phyloP scores from a whole-genome alignment of 805 yeast genomes.

The Sugiyamaella mastotermitis region DNA sequence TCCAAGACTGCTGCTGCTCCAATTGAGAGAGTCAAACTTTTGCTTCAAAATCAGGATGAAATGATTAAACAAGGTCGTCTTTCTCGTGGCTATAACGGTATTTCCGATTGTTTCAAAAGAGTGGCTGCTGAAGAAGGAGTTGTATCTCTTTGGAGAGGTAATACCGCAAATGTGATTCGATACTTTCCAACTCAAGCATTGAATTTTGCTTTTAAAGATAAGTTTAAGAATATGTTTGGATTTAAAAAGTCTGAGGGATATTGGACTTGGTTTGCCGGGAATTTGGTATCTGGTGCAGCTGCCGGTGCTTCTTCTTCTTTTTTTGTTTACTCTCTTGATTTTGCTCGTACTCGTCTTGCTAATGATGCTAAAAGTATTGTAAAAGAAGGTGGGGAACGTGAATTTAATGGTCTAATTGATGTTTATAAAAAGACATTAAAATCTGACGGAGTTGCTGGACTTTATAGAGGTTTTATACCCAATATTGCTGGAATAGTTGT shows the following conservation, averaged over 20 bases:
- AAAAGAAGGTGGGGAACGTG: slow-evolving; percentile 79
- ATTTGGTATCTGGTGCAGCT: slow-evolving; percentile 97
- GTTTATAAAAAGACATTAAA: slow-evolving; percentile 95
- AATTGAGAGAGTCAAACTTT: slow-evolving; percentile 92
- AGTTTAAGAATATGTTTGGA: slow-evolving; percentile 92
- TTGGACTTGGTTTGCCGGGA: slow-evolving; percentile 94
- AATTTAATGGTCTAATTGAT: slow-evolving; percentile 94
- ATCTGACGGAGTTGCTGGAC: slow-evolving; percentile 96
- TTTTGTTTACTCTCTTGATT: slow-evolving; percentile 94
- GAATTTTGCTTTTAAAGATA: slow-evolving; percentile 97
- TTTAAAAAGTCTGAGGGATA: slow-evolving; percentile 94
- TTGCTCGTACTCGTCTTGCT: slow-evolving; percentile 98
- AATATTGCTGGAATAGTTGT: slow-evolving; percentile 96
- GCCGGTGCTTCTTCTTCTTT: slow-evolving; percentile 95
- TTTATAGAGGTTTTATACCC: slow-evolving; percentile 99
- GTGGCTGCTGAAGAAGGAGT: slow-evolving; percentile 92
- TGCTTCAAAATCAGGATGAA: slow-evolving; percentile 97
- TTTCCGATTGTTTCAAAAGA: slow-evolving; percentile 87
- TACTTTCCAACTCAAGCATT: slow-evolving; percentile 99
- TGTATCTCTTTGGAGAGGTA: slow-evolving; percentile 97
- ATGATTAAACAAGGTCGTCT: slow-evolving; percentile 97
- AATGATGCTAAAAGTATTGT: slow-evolving; percentile 86
- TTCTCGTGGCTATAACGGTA: slow-evolving; percentile 81
- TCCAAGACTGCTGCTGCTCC: slow-evolving; percentile 98
- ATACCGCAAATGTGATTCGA: slow-evolving; percentile 98